Base-by-base conservation (phyloP, 108 stramenopile genomes). In the Mayamaea pseudoterrestris region DNA sequence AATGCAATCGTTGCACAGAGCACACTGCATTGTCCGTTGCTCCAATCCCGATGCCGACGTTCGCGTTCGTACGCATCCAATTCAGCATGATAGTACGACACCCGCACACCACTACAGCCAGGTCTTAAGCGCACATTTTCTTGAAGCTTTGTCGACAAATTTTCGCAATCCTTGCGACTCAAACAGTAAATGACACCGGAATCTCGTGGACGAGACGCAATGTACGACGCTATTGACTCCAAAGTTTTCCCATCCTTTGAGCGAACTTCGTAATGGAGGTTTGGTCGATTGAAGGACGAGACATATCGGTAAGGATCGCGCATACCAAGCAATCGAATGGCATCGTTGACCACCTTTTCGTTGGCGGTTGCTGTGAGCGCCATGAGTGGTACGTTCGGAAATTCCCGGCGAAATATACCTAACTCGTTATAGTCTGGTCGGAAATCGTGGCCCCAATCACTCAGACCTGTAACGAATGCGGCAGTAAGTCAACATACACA, bases 291-390 rank as follows among this genome's bases (percentile, higher is more conserved):
- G 72, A 97, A 97, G 28, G 73, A 94, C 3, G 68, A 76, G 50
- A 55, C 54, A 47, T 78, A 96, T 44, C 41, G 50, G 37, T 75
- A 77, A 45, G 71, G 69, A 44, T 80, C 62, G 9, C 55, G 30
- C 87, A 92, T 87, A n/a, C 76, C 71, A 24, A 99, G 63, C 7
- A 72, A 77, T 22, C 76, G 62, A 32, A 90, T 80, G 47, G 91
- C 87, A 69, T 95, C 93, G 6, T 77, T 66, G 20, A 89, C 86
- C 48, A 97, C 93, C 29, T 85, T 83, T 55, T 93, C 62, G 54
- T 93, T 90, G 14, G 98, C 98, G n/a, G 98, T 99, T 8, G 98
- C 98, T 14, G 98, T 99, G 30, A 99, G 69, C 0, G 96, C 94
- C 83, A 98, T 88, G 23, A 98, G 59, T 5, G 98, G 96, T 2